Evolutionary conservation across 2,329 filamentous ascomycete species (phyloP).

Genomic region (Xylaria digitata): DNA sequence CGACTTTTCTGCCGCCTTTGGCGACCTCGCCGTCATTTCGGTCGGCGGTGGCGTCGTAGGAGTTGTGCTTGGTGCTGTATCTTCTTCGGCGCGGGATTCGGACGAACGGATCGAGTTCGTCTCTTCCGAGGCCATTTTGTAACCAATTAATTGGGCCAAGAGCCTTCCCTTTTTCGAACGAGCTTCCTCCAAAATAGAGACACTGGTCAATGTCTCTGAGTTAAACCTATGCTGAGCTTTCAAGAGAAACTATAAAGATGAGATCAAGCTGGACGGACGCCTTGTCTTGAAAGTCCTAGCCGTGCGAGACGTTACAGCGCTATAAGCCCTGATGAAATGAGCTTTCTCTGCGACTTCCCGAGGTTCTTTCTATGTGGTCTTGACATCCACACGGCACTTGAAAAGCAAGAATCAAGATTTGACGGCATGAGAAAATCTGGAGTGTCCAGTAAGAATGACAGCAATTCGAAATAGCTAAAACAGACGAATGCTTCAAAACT

Average conservation of each 20-base stretch:
- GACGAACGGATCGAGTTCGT: slow-evolving; percentile 43
- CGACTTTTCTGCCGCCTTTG: slow-evolving; percentile 37
- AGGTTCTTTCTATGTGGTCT: slow-evolving; percentile 33
- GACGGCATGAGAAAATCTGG: slow-evolving; percentile 45
- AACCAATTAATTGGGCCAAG: slow-evolving; percentile 7
- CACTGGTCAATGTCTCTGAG: not conserved
- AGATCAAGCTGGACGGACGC: slow-evolving; percentile 33
- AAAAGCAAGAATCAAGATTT: slow-evolving; percentile 35
- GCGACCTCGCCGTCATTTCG: slow-evolving; percentile 26
- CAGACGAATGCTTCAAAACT: slow-evolving; percentile 18
- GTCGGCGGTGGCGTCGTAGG: slow-evolving; percentile 19
- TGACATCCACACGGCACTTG: slow-evolving; percentile 44
- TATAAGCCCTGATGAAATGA: slow-evolving; percentile 35
- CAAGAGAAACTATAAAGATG: slow-evolving; percentile 23
- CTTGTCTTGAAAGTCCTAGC: slow-evolving; percentile 26
- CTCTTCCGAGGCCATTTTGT: slow-evolving; percentile 44
- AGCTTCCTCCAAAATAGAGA: slow-evolving; percentile 23
- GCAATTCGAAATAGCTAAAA: slow-evolving; percentile 36
- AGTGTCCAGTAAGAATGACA: slow-evolving; percentile 35
- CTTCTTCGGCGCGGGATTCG: slow-evolving; percentile 41
- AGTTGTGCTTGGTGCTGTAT: slow-evolving; percentile 28
- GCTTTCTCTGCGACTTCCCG: slow-evolving; percentile 30
- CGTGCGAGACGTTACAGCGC: slow-evolving; percentile 33
- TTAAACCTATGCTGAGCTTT: slow-evolving; percentile 23
- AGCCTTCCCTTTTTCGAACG: slow-evolving; percentile 27